Percentiles rank a stretch among this genome's conserved stretches.
These are phyloP conservation scores for Solanum tarijense DNA, from an alignment of 257 asterid species.

Conservation along the genomic window DNA sequence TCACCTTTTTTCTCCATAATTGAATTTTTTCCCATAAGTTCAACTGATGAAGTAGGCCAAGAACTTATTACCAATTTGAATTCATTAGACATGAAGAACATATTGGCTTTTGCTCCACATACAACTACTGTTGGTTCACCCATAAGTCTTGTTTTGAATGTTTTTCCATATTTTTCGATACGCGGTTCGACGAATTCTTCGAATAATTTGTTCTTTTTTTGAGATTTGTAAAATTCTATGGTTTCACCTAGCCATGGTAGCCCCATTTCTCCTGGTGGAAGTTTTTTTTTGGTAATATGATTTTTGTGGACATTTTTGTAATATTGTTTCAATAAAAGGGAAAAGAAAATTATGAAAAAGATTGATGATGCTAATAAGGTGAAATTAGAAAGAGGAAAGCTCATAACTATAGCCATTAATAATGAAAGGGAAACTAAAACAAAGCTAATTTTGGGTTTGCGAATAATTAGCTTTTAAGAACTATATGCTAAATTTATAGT, in stretches of 20 bases:
- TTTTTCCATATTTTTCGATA: conserved; percentile 39
- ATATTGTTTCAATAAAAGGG: conserved; percentile 11
- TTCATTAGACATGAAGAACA: conserved; percentile 71
- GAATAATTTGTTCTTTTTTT: conserved; percentile 46
- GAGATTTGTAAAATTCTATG: conserved; percentile 61
- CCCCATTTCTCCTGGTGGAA: conserved; percentile 79
- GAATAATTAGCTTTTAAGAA: not conserved
- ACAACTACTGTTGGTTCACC: conserved; percentile 76
- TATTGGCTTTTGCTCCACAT: conserved; percentile 73
- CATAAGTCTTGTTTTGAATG: conserved; percentile 73
- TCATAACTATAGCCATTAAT: conserved; percentile 26
- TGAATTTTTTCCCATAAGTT: conserved; percentile 66
- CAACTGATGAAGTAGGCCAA: conserved; percentile 83
- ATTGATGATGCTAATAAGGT: conserved; percentile 6
- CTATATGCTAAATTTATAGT: conserved; percentile 5
- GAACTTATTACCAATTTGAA: conserved; percentile 83
- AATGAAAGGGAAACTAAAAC: not conserved
- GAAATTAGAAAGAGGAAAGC: conserved; percentile 6
- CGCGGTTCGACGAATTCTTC: conserved; percentile 64
- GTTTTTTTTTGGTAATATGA: conserved; percentile 16
- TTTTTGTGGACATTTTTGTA: not conserved
- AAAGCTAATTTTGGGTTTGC: not conserved
- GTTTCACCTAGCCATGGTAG: conserved; percentile 86
- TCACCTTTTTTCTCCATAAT: conserved; percentile 90
- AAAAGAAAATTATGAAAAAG: conserved; percentile 9